Evolutionary conservation across 2,329 filamentous ascomycete genomes (phyloP), one percentile per base, ranked within the genome.

Genomic region (Cylindrodendrum hubeiense): DNA sequence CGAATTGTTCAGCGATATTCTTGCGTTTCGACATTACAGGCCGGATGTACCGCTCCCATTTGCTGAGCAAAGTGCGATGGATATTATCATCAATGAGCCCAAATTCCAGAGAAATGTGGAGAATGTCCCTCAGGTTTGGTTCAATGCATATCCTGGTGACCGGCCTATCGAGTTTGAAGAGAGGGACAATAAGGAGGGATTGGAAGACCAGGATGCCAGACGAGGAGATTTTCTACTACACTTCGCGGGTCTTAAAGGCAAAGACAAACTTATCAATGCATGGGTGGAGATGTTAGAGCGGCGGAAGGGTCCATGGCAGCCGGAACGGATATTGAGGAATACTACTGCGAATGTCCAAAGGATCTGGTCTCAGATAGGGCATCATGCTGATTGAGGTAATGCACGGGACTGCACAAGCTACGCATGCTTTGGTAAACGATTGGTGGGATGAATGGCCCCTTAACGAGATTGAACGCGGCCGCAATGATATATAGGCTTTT

Each of bases 161-260:
- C 39, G 30, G 5, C 50, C 50, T n/a, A n/a, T 21, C 12, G 50
- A 52, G 33, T 52, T 52, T 52, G 50, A 52, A 24, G 33, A 52
- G 19, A 52, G 50, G 22, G 50, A 52, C 19, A 24, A 22, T 37
- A 19, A 39, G 10, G 50, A 41, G 30, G 50, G 50, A n/a, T 17
- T 52, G 21, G 50, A 52, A 39, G 50, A 52, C 3, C 10, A 52
- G 4, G 13, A 52, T 39, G 50, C 50, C 21, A 37, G 50, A 24
- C 50, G 50, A 22, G 50, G 50, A 21, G 50, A 52, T 19, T 52
- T 52, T 52, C 50, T 52, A 39, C 30, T 52, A 5, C 50, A 52
- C 19, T 52, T 52, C 22, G 50, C 50, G 22, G 50, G 50, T 15
- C 19, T 24, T 22, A 0, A 7, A 39, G 50, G 26, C 19, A 39